Evolutionary conservation across 2,329 filamentous ascomycete species (phyloP).

Genomic region (Penicillium sp.): DNA sequence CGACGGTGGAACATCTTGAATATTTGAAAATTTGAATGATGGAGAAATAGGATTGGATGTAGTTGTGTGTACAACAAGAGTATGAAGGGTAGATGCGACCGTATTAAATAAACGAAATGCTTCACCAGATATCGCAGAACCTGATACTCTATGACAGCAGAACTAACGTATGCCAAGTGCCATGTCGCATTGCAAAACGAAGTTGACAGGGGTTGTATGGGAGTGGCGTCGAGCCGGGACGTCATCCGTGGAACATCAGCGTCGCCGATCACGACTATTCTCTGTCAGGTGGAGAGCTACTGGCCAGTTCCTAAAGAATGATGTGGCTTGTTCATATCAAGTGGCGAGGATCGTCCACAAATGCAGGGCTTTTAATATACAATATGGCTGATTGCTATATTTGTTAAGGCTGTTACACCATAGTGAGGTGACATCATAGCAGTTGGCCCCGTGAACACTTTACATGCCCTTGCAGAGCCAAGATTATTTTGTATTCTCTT

Average conservation of each 20-base stretch:
- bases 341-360: background rate
- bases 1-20: conserved; percentile 21
- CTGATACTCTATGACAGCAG: background rate
- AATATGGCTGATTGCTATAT: background rate
- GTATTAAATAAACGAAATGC: background rate
- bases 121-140: background rate
- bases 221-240: conserved; percentile 13
- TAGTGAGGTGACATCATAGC: background rate
- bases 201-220: conserved; percentile 6
- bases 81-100: background rate
- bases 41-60: background rate
- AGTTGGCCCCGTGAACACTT: background rate
- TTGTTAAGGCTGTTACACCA: background rate
- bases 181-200: conserved; percentile 7
- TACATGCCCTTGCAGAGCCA: background rate
- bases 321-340: background rate
- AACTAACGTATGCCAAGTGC: conserved; percentile 19
- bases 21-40: background rate
- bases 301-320: background rate
- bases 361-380: background rate
- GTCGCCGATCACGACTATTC: background rate
- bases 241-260: conserved; percentile 22
- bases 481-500: background rate
- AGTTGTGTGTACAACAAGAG: background rate
- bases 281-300: background rate